Evolutionary conservation across 2,329 filamentous ascomycete species (phyloP).

Genomic region (Aspergillus fijiensis): DNA sequence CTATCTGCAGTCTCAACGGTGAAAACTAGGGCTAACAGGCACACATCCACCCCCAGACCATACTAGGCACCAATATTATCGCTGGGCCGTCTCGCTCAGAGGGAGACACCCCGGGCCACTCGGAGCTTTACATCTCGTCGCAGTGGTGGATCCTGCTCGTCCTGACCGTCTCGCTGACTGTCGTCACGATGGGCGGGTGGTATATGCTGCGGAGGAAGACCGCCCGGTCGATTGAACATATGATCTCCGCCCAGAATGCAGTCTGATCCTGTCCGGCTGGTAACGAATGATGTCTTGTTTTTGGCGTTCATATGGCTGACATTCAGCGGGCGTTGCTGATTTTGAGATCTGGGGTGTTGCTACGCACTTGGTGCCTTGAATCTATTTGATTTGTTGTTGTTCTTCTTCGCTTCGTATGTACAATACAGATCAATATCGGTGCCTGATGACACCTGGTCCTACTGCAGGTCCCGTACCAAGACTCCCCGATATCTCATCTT

Average conservation of each 20-base stretch:
- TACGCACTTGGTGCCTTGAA: neutral
- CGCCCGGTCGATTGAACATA: too few species aligned
- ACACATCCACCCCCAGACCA: neutral
- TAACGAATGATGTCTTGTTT: neutral
- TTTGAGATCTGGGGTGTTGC: neutral
- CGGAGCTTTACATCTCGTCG: slow-evolving; percentile 3
- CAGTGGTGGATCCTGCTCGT: slow-evolving; percentile 8
- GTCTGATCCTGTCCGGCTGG: neutral
- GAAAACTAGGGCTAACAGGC: neutral
- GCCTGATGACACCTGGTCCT: neutral
- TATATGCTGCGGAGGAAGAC: slow-evolving; percentile 1
- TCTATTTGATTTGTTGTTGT: neutral
- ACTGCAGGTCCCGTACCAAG: neutral
- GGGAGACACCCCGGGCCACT: neutral
- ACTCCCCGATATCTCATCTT: slow-evolving; percentile 44
- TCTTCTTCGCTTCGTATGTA: neutral
- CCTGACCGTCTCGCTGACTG: neutral
- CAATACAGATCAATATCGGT: neutral
- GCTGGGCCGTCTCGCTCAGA: slow-evolving; percentile 2
- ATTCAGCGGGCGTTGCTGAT: neutral
- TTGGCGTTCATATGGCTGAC: neutral
- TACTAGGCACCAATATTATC: slow-evolving; percentile 8
- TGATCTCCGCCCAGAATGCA: neutral
- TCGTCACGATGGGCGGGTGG: slow-evolving; percentile 3
- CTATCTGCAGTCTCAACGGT: too few species aligned